Evolutionary conservation across 805 yeast species (phyloP), one percentile per base, ranked within the genome.

Genomic region (Yueomyces sp.): DNA sequence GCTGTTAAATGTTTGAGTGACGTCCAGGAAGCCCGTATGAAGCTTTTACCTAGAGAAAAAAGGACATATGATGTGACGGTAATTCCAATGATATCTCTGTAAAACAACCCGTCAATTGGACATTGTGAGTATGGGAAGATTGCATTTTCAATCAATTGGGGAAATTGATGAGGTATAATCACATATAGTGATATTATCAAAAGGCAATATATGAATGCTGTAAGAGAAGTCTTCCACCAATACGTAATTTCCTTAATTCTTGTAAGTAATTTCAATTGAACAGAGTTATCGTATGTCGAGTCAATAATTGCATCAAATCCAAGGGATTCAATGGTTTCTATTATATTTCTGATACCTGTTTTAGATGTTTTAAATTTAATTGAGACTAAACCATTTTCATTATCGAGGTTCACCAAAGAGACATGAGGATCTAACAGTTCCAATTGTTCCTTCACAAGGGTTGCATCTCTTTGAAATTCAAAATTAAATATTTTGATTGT

Each of bases 1-100:
- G 81, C 81, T 28, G 85, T 78, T 4, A 79, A 72, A 54, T 84
- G 87, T 43, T 68, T 68, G 27, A 87, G 46, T 5, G 95, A 80
- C 34, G 72, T 73, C 56, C 63, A 70, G 5, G 92, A 75, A 44
- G 85, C 80, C 40, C 61, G 64, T 61, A 77, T 77, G 55, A 87
- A 92, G 34, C 72, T 67, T 5, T 65, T 52, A 0, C 95, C 96
- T n/a, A 86, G 64, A 49, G 52, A 54, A 9, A 84, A 64, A 56
- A 81, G 77, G 9, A 86, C 53, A 30, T 84, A 52, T 2, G 83
- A 74, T 29, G 81, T 81, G 40, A 83, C 52, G 49, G 74, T 77
- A 3, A 85, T 52, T 0, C 96, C 95, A 4, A 76, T 69, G 28
- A 77, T 49, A 7, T 80, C 54, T 33, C 65, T 52, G 38, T 53